A percentile compares a stretch with the other conserved stretches of the same genome.
These are phyloP conservation scores for Bisporella sp. DNA, from an alignment of 2,329 filamentous ascomycete genomes.

Conservation along the genomic window DNA sequence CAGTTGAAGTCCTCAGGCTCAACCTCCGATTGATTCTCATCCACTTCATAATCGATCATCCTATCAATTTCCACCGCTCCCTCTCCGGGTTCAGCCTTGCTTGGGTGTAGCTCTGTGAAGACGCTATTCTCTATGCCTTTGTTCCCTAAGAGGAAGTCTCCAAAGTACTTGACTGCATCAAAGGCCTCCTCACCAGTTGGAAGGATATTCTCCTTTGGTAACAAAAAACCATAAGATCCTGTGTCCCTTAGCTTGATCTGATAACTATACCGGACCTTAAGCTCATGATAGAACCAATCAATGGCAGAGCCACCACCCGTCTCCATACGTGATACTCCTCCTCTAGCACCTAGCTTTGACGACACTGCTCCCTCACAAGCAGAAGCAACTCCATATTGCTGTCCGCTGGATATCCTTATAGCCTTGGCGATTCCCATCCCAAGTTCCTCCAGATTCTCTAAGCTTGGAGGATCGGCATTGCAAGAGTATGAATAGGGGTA, in stretches of 20 bases:
- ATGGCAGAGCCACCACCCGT: slow-evolving; percentile 77
- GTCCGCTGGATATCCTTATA: slow-evolving; percentile 72
- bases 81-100: neutral
- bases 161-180: slow-evolving; percentile 76
- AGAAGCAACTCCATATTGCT: slow-evolving; percentile 69
- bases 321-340: slow-evolving; percentile 49
- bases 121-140: slow-evolving; percentile 52
- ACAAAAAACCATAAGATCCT: slow-evolving; percentile 86
- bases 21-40: slow-evolving; percentile 4
- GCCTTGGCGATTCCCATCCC: slow-evolving; percentile 83
- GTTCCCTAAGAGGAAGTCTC: slow-evolving; percentile 68
- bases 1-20: slow-evolving; percentile 14
- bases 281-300: slow-evolving; percentile 91
- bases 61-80: neutral
- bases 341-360: slow-evolving; percentile 23
- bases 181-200: slow-evolving; percentile 85
- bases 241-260: slow-evolving; percentile 93
- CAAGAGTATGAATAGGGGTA: slow-evolving; percentile 92
- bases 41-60: neutral
- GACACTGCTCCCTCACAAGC: slow-evolving; percentile 77
- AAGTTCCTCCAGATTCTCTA: slow-evolving; percentile 89
- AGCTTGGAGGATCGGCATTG: slow-evolving; percentile 65
- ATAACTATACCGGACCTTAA: slow-evolving; percentile 77
- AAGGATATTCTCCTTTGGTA: slow-evolving; percentile 80
- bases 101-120: slow-evolving; percentile 12